Evolutionary conservation across 345 rosid genomes (phyloP).

Genomic region (Salix purpurea): DNA sequence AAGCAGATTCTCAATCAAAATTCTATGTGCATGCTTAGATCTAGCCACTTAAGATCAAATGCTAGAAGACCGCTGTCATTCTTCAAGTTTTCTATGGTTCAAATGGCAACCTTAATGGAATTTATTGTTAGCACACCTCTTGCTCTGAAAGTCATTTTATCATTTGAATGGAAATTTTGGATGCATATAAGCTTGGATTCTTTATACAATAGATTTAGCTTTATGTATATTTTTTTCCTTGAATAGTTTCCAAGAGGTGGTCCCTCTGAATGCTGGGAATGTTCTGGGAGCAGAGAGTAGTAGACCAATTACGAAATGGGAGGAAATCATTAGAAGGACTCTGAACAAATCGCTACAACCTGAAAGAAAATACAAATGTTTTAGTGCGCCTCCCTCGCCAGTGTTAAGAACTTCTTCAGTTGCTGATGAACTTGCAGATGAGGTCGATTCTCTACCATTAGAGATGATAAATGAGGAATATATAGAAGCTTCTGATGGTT

Average conservation of each 20-base stretch:
- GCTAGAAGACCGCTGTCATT: background rate
- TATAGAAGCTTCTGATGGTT: slow-evolving; percentile 20
- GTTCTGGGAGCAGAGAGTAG: slow-evolving; percentile 90
- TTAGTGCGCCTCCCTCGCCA: slow-evolving; percentile 92
- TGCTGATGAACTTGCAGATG: slow-evolving; percentile 61
- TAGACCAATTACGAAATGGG: slow-evolving; percentile 90
- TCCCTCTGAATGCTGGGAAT: slow-evolving; percentile 91
- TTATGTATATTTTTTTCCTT: background rate
- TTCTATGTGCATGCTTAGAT: background rate
- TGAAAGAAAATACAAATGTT: slow-evolving; percentile 56
- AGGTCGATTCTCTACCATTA: slow-evolving; percentile 38
- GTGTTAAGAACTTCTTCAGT: slow-evolving; percentile 65
- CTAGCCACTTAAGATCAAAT: background rate
- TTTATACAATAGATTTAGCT: background rate
- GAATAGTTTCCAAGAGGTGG: slow-evolving; percentile 92
- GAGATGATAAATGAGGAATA: slow-evolving; percentile 39
- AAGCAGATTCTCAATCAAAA: background rate
- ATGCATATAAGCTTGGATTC: background rate
- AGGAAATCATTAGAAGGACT: slow-evolving; percentile 79
- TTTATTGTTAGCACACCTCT: background rate
- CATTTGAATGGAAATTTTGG: background rate
- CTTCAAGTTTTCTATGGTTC: background rate
- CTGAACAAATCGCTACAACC: slow-evolving; percentile 58
- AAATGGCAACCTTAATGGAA: background rate
- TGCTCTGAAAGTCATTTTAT: background rate